Evolutionary conservation across 768 basidiomycete genomes (phyloP).

Genomic region (Wakefieldia striispora): DNA sequence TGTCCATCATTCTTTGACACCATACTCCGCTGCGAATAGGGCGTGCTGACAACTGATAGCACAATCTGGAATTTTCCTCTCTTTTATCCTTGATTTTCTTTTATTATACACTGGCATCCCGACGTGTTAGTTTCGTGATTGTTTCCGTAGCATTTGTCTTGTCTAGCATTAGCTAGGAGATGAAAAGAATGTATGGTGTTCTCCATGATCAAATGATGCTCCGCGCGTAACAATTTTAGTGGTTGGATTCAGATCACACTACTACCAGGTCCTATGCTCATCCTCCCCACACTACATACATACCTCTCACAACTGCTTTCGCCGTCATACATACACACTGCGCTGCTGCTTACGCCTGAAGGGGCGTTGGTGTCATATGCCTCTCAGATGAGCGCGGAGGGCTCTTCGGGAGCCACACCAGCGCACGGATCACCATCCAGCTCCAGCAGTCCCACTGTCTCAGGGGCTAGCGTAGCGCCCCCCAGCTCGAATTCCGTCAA

Average conservation of each 20-base stretch:
- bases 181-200: slow-evolving; percentile 26
- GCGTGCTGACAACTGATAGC: slow-evolving; percentile 5
- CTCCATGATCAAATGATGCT: not conserved
- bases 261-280: slow-evolving; percentile 55
- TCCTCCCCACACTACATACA: slow-evolving; percentile 63
- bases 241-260: not conserved
- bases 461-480: slow-evolving; percentile 1
- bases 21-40: slow-evolving; percentile 10
- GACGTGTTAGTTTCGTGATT: slow-evolving; percentile 10
- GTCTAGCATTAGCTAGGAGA: slow-evolving; percentile 4
- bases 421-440: slow-evolving; percentile 7
- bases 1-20: slow-evolving; percentile 9
- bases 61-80: not conserved
- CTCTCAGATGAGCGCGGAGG: slow-evolving; percentile 38
- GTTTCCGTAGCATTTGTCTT: slow-evolving; percentile 20
- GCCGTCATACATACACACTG: slow-evolving; percentile 64
- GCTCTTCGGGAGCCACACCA: not conserved
- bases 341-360: slow-evolving; percentile 66
- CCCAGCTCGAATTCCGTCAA: slow-evolving; percentile 12
- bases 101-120: not conserved
- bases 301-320: slow-evolving; percentile 62
- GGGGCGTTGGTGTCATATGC: slow-evolving; percentile 73
- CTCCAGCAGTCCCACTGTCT: slow-evolving; percentile 1
- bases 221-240: too few species aligned
- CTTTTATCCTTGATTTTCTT: slow-evolving; percentile 4